Evolutionary conservation across 2,329 filamentous ascomycete genomes (phyloP).

Genomic region (Botrytis squamosa): DNA sequence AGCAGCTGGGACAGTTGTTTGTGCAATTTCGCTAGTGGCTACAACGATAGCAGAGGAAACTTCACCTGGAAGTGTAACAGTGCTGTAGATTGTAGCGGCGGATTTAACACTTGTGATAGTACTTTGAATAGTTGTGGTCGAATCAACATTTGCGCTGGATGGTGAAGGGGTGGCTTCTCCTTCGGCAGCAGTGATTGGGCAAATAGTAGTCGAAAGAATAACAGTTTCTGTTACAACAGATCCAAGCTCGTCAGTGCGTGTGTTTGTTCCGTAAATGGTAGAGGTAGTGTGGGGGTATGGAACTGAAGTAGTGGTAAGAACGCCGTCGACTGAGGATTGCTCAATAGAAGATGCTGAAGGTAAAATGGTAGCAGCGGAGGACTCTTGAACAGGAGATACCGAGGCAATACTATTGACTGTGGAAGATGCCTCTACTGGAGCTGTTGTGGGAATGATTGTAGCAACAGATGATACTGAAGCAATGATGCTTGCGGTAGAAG

Average conservation of each 20-base stretch:
- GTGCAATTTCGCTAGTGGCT: not conserved
- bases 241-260: conserved; percentile 14
- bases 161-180: not conserved
- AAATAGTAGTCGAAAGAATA: conserved; percentile 18
- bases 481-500: not conserved
- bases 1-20: not conserved
- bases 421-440: conserved; percentile 1
- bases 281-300: not conserved
- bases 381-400: not conserved
- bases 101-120: not conserved
- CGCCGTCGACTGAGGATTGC: not conserved
- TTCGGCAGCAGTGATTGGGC: conserved; percentile 9
- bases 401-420: not conserved
- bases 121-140: not conserved
- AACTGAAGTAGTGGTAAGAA: not conserved
- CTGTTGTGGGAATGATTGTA: not conserved
- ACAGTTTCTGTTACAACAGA: conserved; percentile 17
- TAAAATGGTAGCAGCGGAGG: not conserved
- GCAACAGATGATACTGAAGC: not conserved
- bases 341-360: not conserved
- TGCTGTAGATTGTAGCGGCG: conserved; percentile 9
- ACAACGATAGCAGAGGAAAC: not conserved
- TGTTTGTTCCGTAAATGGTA: conserved; percentile 14
- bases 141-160: not conserved
- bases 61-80: conserved; percentile 10